Conservation (phyloP, 345 rosid species). For the Salix caprea region DNA sequence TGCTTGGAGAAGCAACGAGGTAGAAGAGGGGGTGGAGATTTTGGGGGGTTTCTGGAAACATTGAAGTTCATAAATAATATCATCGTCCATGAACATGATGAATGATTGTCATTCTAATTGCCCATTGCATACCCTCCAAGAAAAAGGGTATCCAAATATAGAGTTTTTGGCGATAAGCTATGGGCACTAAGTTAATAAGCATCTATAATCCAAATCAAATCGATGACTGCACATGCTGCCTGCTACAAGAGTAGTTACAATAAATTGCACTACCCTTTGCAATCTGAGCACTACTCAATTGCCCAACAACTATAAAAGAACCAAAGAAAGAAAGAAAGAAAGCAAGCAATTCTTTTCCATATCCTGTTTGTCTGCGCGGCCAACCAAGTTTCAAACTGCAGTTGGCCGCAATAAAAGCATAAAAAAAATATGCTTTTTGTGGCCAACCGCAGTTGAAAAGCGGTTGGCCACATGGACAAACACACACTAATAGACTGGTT, state of each 20-base stretch:
- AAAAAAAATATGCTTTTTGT: too few relatives aligned
- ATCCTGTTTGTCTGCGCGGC: too few relatives aligned
- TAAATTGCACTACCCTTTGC: constrained; percentile 2
- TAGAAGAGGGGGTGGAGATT: constrained; percentile 40
- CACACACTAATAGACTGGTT: background rate
- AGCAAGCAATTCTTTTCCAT: background rate
- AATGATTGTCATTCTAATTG: background rate
- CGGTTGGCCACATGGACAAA: too few relatives aligned
- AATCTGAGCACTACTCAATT: background rate
- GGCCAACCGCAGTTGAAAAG: too few relatives aligned
- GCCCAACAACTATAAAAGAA: background rate
- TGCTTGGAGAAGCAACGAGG: constrained; percentile 27
- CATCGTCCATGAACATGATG: background rate
- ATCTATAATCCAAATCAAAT: background rate
- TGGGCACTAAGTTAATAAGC: constrained; percentile 10
- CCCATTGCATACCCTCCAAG: background rate
- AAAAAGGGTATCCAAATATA: background rate
- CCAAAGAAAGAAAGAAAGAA: background rate
- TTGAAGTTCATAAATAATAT: background rate
- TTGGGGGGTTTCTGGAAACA: constrained; percentile 2
- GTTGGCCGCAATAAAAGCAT: too few relatives aligned
- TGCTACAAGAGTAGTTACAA: constrained; percentile 6
- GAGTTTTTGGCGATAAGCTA: background rate
- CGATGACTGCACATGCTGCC: background rate
- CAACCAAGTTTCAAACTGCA: too few relatives aligned